Evolutionary conservation across 2,329 filamentous ascomycete genomes (phyloP), one percentile per base, ranked within the genome.

Genomic region (Claviceps arundinis): DNA sequence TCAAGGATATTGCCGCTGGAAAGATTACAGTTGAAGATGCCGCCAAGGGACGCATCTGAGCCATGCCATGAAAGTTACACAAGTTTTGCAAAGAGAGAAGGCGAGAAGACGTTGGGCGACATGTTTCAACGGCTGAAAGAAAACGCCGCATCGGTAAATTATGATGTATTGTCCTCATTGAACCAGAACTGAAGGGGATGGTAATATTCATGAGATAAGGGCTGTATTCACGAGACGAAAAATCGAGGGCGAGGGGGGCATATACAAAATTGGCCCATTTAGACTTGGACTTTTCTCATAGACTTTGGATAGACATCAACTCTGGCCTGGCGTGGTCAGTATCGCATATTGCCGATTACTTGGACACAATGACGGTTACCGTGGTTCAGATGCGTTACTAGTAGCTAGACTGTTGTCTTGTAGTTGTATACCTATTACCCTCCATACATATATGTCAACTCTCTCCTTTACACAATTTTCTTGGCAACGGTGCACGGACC

Each of bases 1-100:
- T 88, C 55, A 82, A 88, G 71, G 81, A 85, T 54, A 88, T 96
- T 61, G 76, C 75, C n/a, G 80, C 80, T 37, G 88, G 87, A 24
- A 83, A 84, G 65, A 78, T 77, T 16, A 83, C 76, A 22, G 80
- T 89, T 7, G 73, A 87, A 60, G 80, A 87, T 46, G 84, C 87
- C 24, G 87, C 87, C 37, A 70, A 67, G 49, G 73, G 74, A 45
- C 66, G 68, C 22, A 61, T 70, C 38, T 69, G 56, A 60, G 46
- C 26, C 30, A 34, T 11, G 34, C 5, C 8, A 26, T 5, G 26
- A 19, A 42, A 42, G 4, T 34, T 34, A 11, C 11, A 34, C 9
- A 4, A 11, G 30, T 11, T 34, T 34, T 4, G 9, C 30, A 34
- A 34, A 4, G 9, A 4, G 4, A 34, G 30, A 34, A 34, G 30